Percentiles rank a stretch among this genome's conserved stretches.
phyloP scores from a whole-genome alignment of 2,329 filamentous ascomycete genomes.

The Neofusicoccum sp. region DNA sequence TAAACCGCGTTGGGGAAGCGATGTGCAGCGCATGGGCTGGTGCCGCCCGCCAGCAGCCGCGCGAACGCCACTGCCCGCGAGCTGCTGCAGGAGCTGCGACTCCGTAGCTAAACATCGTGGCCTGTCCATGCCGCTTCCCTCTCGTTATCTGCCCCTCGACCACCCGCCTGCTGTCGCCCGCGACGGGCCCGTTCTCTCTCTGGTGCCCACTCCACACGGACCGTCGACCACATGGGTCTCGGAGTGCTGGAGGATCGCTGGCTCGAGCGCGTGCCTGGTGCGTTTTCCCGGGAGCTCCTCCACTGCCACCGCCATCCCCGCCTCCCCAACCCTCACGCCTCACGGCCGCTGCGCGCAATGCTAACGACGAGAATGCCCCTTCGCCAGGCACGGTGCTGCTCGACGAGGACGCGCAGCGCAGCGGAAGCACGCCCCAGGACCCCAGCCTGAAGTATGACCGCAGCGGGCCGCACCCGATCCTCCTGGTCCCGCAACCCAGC shows the following conservation, averaged over 20 bases:
- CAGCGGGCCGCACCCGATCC: conserved; percentile 62
- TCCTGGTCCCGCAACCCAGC: conserved; percentile 87
- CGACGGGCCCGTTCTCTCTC: not conserved
- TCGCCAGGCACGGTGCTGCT: conserved; percentile 45
- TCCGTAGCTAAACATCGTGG: no score
- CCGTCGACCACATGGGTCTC: conserved; percentile 60
- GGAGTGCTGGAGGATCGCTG: conserved; percentile 71
- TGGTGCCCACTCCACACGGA: not conserved
- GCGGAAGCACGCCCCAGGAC: conserved; percentile 31
- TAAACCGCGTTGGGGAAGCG: not conserved
- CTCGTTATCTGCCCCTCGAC: not conserved
- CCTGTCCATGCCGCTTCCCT: not conserved
- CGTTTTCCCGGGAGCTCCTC: conserved; percentile 17
- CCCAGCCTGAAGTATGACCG: conserved; percentile 70
- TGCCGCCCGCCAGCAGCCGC: no score
- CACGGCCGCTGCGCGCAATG: not conserved
- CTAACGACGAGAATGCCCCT: not conserved
- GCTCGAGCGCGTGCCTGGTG: conserved; percentile 75
- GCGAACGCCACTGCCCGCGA: no score
- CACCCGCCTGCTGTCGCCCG: not conserved
- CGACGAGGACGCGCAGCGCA: conserved; percentile 31
- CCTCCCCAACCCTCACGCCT: not conserved
- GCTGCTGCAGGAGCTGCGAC: no score
- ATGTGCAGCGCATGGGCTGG: not conserved
- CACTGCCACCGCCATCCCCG: not conserved